A percentile compares a stretch with the other conserved stretches of the same genome.
Conservation (phyloP, 495 filamentous ascomycete genomes). For the Hypomontagnella monticulosa region DNA sequence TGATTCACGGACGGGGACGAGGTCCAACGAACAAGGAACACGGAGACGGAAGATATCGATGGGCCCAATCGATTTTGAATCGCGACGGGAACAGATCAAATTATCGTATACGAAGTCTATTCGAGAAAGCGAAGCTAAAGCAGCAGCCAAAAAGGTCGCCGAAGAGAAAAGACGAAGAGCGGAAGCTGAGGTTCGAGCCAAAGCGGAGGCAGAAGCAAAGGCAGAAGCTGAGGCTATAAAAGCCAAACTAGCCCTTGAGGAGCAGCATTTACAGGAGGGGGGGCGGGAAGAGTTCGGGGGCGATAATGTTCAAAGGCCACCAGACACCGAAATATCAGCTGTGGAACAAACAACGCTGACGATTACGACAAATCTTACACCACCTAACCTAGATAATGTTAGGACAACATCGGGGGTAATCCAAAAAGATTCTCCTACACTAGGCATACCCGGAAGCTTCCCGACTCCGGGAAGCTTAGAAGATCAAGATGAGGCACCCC, state of each 20-base stretch:
- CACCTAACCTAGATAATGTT: constrained; percentile 23
- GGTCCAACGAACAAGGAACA: constrained; percentile 46
- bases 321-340: constrained; percentile 19
- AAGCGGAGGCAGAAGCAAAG: constrained; percentile 47
- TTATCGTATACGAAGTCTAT: constrained; percentile 82
- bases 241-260: constrained; percentile 13
- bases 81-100: constrained; percentile 78
- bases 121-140: constrained; percentile 69
- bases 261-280: constrained; percentile 21
- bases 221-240: constrained; percentile 31
- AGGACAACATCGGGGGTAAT: constrained; percentile 6
- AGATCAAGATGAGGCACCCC: constrained; percentile 57
- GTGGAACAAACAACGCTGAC: constrained; percentile 42
- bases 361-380: constrained; percentile 42
- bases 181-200: constrained; percentile 49
- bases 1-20: constrained; percentile 50
- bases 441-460: constrained; percentile 72
- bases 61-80: constrained; percentile 80
- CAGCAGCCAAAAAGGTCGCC: constrained; percentile 57
- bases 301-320: constrained; percentile 16
- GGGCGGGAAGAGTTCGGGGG: constrained; percentile 18
- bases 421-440: constrained; percentile 70
- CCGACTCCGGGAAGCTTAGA: constrained; percentile 39
- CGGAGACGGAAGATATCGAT: constrained; percentile 61
- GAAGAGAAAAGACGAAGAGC: constrained; percentile 56